Base-by-base conservation (phyloP, 202 grass and related monocot genomes). In the Elaeis oleifera region DNA sequence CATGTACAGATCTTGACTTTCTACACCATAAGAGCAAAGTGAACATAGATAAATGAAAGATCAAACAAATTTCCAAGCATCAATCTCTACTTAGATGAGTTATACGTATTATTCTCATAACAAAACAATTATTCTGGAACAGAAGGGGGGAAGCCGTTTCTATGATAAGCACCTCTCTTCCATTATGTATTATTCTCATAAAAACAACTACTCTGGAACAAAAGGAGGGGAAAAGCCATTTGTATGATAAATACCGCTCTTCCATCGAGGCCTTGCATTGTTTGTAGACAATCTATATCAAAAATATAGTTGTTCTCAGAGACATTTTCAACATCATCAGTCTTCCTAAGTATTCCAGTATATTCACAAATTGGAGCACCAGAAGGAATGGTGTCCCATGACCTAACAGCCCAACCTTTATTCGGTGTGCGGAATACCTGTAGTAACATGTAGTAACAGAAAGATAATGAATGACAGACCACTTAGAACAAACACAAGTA, bases 331-430 rank as follows among this genome's bases (percentile, higher is more conserved):
- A 89, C 55, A 3, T 91, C 92, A 23, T 91, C 81, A 3, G 87
- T 80, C 61, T 68, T 87, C 50, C 53, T 90, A 21, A 96, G 70
- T 54, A 89, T 83, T 2, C 92, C 87, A 0, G 70, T 79, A 14
- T 96, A 96, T 17, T 96, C 92, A 72, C 92, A 91, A 18, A 96
- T 78, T 17, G 87, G 87, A 18, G 92, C 92, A 49, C 87, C 87
- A 31, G 92, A 74, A 19, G 89, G 91, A 64, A 96, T 96, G 6
- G 81, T 85, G 13, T 91, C 87, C 92, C 92, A 96, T 19, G 92
- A 81, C 65, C 84, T 80, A 31, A 96, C 92, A 20, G 84, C 92
- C 92, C 92, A 96, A 63, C 87, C 87, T 73, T 91, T 91, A 8
- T 68, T 83, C 28, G 78, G 70, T 18, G 87, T 91, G 64, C 85